Evolutionary conservation across 257 asterid genomes (phyloP).

Genomic region (Misopates orontium): DNA sequence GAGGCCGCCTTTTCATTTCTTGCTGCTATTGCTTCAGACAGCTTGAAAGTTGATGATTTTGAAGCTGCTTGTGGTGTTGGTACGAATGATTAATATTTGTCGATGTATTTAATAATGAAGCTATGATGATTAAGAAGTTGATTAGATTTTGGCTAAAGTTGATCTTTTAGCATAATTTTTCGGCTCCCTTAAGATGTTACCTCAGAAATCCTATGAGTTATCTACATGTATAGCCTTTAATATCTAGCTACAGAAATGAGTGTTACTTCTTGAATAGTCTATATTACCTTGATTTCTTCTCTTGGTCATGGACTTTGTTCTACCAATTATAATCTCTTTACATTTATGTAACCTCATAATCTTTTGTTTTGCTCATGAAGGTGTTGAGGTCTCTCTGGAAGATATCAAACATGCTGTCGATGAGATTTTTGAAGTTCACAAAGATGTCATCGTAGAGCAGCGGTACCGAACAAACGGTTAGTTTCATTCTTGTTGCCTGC

Average conservation of each 20-base stretch:
- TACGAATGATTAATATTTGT: conserved; percentile 36
- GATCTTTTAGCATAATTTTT: neutral
- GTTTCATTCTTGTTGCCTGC: conserved; percentile 31
- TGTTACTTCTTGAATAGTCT: neutral
- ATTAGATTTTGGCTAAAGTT: conserved; percentile 33
- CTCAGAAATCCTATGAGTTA: neutral
- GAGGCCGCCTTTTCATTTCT: conserved; percentile 64
- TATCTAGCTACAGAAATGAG: conserved; percentile 9
- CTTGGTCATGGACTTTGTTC: too few species aligned
- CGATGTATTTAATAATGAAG: conserved; percentile 52
- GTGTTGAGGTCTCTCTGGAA: conserved; percentile 73
- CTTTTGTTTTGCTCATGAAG: conserved; percentile 28
- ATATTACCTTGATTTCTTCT: too few species aligned
- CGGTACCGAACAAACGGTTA: conserved; percentile 84
- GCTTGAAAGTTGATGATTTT: conserved; percentile 44
- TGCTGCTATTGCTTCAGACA: conserved; percentile 44
- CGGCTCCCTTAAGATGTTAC: neutral
- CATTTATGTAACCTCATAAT: conserved; percentile 3
- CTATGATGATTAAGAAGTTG: conserved; percentile 70
- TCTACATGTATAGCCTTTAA: neutral
- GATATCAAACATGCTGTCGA: conserved; percentile 59
- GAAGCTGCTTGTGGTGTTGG: conserved; percentile 76
- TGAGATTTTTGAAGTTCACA: conserved; percentile 72
- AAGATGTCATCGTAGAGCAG: conserved; percentile 60
- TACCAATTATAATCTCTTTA: too few species aligned